phyloP scores from a whole-genome alignment of 2,329 filamentous ascomycete genomes.

The Metarhizium album region DNA sequence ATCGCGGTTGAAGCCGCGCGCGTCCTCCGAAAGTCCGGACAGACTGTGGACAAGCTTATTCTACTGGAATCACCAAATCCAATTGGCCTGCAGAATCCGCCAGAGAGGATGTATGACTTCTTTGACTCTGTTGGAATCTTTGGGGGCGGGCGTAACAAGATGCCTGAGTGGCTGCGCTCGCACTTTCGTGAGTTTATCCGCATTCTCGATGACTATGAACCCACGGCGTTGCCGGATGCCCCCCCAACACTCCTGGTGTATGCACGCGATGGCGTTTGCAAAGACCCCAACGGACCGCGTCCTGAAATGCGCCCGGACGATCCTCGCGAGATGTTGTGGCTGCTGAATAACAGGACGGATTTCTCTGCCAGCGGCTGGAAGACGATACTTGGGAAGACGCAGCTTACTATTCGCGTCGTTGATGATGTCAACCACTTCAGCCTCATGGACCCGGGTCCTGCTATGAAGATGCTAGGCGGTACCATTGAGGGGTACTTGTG shows the following conservation, averaged over 20 bases:
- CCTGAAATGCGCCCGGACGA: conserved; percentile 32
- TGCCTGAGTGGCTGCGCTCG: conserved; percentile 60
- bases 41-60: neutral
- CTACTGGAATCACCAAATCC: conserved; percentile 30
- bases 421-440: conserved; percentile 63
- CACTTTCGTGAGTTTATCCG: conserved; percentile 62
- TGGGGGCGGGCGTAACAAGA: conserved; percentile 41
- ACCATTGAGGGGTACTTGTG: too few species aligned
- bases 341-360: conserved; percentile 62
- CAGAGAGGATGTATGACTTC: conserved; percentile 53
- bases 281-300: conserved; percentile 39
- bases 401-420: conserved; percentile 58
- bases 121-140: conserved; percentile 63
- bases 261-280: conserved; percentile 65
- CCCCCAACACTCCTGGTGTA: conserved; percentile 57
- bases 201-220: conserved; percentile 58
- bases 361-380: conserved; percentile 32
- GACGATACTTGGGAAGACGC: conserved; percentile 33
- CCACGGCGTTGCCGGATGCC: conserved; percentile 48
- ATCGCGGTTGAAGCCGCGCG: neutral
- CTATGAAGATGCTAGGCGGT: too few species aligned
- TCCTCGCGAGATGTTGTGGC: conserved; percentile 55
- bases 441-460: conserved; percentile 44
- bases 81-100: conserved; percentile 57
- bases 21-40: neutral